Base-by-base conservation (phyloP, 805 yeast species). In the Tetrapisispora nanseiensis region DNA sequence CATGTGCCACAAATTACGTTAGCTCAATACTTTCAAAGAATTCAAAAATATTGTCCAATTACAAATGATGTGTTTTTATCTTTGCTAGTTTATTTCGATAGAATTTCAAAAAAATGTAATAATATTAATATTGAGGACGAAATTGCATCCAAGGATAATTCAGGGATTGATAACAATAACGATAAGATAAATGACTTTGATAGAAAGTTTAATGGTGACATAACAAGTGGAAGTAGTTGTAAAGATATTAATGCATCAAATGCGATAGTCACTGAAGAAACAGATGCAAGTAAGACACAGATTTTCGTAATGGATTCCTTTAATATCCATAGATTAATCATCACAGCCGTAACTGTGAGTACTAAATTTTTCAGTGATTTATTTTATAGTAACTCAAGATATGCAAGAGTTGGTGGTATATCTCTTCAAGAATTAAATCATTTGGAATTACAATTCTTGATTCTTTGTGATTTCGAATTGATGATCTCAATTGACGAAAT, bases 11-110 rank as follows among this genome's bases (percentile, higher is more conserved):
- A 94, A n/a, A 92, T 92, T 41, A 77, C 89, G 11, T 72, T 92
- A 37, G 87, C 86, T 54, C 92, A 95, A 18, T 92, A 92, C 59
- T 71, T 92, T 46, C 75, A 86, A 33, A 78, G 98, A 57, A 90
- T 92, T 23, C 75, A 90, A 59, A 90, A 90, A 63, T 92, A 92
- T 65, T 92, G 99, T 62, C 97, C 99, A 0, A 92, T 92, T n/a
- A 89, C 98, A 2, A 90, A 90, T 63, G 97, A 92, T 60, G 97
- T 92, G 27, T 92, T 89, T 62, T 67, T 92, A 37, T 81, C 95
- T 30, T 66, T 92, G 28, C 70, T 92, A 53, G 97, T 92, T 24
- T 92, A 92, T 62, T 87, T 92, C 66, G 99, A 92, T 64, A 69
- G 97, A 48, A 86, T 90, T 35, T 92, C 95, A 16, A 85, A 85